Percentiles rank a stretch among this genome's conserved stretches.
Conservation (phyloP, 129 eudicot species). For the Smallanthus sonchifolius region DNA sequence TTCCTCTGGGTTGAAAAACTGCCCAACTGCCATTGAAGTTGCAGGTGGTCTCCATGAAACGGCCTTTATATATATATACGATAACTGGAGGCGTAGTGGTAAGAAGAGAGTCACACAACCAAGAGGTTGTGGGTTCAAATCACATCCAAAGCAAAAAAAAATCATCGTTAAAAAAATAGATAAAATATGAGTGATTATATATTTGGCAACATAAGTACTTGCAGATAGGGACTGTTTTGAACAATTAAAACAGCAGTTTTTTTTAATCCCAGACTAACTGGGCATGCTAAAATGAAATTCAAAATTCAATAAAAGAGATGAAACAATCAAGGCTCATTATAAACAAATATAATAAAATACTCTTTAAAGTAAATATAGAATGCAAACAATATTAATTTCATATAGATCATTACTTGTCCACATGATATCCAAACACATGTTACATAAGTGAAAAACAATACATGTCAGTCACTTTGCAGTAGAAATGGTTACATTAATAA, state of each 20-base stretch:
- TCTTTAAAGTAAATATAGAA: background rate
- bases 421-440: conserved; percentile 1
- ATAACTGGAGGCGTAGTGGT: conserved; percentile 28
- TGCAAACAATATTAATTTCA: conserved; percentile 3
- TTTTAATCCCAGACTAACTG: background rate
- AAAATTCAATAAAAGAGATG: background rate
- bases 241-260: background rate
- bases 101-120: too few species aligned
- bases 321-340: background rate
- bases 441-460: background rate
- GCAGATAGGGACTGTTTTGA: background rate
- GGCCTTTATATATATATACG: conserved; percentile 57
- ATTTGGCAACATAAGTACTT: background rate
- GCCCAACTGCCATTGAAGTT: conserved; percentile 99
- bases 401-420: background rate
- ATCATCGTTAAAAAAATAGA: too few species aligned
- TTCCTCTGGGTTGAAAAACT: conserved; percentile 76
- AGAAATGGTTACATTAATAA: background rate
- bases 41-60: conserved; percentile 98
- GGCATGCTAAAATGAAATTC: background rate
- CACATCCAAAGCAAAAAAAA: too few species aligned
- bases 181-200: background rate
- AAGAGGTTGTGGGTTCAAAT: too few species aligned
- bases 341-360: background rate
- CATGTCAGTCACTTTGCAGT: background rate